Conservation (phyloP, 805 yeast species). For the Cyberlindnera mrakii region DNA sequence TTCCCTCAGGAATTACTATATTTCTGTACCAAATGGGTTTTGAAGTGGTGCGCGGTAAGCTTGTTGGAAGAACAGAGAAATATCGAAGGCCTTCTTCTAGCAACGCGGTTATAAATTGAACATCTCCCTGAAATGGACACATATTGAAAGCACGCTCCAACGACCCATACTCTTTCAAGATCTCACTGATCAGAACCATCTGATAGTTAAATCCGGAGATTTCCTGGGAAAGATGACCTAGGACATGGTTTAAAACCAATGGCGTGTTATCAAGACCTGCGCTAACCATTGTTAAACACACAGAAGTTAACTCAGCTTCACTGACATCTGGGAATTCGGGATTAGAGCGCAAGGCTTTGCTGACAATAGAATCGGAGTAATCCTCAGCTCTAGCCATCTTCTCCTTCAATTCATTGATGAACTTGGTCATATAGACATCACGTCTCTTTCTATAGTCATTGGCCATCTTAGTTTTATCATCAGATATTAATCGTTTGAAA, state of each 20-base stretch:
- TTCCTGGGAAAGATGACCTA: conserved; percentile 52
- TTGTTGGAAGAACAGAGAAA: conserved; percentile 61
- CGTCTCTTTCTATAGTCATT: conserved; percentile 35
- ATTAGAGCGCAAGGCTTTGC: conserved; percentile 16
- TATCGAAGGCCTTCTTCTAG: conserved; percentile 56
- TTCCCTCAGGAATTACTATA: conserved; percentile 45
- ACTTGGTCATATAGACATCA: conserved; percentile 39
- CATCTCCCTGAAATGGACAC: conserved; percentile 24
- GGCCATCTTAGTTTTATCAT: conserved; percentile 19
- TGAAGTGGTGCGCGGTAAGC: conserved; percentile 59
- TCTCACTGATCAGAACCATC: conserved; percentile 34
- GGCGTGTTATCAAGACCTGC: conserved; percentile 77
- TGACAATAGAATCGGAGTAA: conserved; percentile 29
- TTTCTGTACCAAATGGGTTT: conserved; percentile 37
- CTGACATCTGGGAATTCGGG: conserved; percentile 21
- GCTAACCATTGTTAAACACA: conserved; percentile 70
- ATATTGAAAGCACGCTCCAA: conserved; percentile 30
- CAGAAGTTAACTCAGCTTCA: conserved; percentile 43
- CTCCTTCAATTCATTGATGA: conserved; percentile 26
- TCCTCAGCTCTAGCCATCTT: conserved; percentile 24
- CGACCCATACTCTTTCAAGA: conserved; percentile 30
- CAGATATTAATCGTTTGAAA: background rate
- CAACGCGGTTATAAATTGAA: conserved; percentile 51
- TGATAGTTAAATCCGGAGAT: conserved; percentile 34
- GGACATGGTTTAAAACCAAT: conserved; percentile 50